Evolutionary conservation across 305 asterid genomes (phyloP).

Genomic region (Solanum hybrid): DNA sequence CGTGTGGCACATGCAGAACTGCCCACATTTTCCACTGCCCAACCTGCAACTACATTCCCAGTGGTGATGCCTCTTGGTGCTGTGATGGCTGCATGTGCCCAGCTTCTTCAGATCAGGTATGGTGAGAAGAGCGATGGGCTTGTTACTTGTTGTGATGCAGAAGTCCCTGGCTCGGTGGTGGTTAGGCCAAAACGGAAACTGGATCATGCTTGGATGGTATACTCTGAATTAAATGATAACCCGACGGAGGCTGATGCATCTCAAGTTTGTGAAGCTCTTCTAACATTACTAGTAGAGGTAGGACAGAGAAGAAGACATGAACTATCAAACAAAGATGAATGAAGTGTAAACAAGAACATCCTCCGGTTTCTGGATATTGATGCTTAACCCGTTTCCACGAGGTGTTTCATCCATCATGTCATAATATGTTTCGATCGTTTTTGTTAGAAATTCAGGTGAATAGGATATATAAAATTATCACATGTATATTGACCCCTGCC

Average conservation of each 20-base stretch:
- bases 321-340: slow-evolving; percentile 43
- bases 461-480: background rate
- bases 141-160: slow-evolving; percentile 90
- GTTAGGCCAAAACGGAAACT: slow-evolving; percentile 68
- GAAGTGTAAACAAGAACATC: slow-evolving; percentile 7
- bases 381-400: background rate
- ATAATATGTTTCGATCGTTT: background rate
- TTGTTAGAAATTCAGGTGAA: background rate
- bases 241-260: slow-evolving; percentile 71
- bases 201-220: slow-evolving; percentile 98
- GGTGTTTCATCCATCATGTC: background rate
- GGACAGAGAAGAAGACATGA: slow-evolving; percentile 46
- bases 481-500: background rate
- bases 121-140: slow-evolving; percentile 93
- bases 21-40: slow-evolving; percentile 36
- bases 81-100: slow-evolving; percentile 94
- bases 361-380: background rate
- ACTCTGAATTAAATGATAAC: slow-evolving; percentile 67
- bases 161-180: slow-evolving; percentile 86
- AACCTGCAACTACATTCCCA: slow-evolving; percentile 57
- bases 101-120: slow-evolving; percentile 76
- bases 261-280: slow-evolving; percentile 86
- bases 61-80: slow-evolving; percentile 90
- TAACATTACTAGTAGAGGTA: slow-evolving; percentile 62
- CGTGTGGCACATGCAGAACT: slow-evolving; percentile 89